phyloP scores from a whole-genome alignment of 2,329 filamentous ascomycete species.

The Sporothrix mexicana region DNA sequence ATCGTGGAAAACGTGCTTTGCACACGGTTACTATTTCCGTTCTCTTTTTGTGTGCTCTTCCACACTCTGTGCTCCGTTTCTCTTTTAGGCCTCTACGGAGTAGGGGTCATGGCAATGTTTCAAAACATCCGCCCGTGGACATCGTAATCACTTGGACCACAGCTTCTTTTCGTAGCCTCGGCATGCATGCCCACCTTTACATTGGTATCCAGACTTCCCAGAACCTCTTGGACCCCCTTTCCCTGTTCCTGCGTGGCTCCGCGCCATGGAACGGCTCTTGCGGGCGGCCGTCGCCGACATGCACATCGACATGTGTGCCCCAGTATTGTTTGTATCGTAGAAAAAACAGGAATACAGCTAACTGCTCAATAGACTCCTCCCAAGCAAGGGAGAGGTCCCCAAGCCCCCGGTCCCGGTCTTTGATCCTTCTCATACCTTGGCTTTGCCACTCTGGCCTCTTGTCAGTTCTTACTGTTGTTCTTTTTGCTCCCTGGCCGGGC shows the following conservation, averaged over 20 bases:
- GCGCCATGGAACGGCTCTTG: conserved; percentile 9
- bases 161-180: conserved; percentile 1
- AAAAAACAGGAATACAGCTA: neutral
- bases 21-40: conserved; percentile 5
- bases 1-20: conserved; percentile 18
- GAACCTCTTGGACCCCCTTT: neutral
- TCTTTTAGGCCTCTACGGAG: neutral
- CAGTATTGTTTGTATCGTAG: neutral
- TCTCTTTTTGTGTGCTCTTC: neutral
- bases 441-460: conserved; percentile 1
- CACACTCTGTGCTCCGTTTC: neutral
- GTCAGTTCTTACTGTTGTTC: neutral
- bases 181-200: neutral
- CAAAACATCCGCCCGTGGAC: neutral
- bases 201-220: neutral
- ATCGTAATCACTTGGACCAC: neutral
- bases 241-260: neutral
- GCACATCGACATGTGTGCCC: neutral
- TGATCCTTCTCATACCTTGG: neutral
- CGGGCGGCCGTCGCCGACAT: conserved; percentile 14
- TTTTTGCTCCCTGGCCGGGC: neutral
- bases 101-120: neutral
- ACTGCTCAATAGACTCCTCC: neutral
- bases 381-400: neutral
- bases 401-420: conserved; percentile 6